These are phyloP conservation scores for Puccinia brachypodii DNA, from an alignment of 1,284 basidiomycete genomes.

Conservation along the genomic window DNA sequence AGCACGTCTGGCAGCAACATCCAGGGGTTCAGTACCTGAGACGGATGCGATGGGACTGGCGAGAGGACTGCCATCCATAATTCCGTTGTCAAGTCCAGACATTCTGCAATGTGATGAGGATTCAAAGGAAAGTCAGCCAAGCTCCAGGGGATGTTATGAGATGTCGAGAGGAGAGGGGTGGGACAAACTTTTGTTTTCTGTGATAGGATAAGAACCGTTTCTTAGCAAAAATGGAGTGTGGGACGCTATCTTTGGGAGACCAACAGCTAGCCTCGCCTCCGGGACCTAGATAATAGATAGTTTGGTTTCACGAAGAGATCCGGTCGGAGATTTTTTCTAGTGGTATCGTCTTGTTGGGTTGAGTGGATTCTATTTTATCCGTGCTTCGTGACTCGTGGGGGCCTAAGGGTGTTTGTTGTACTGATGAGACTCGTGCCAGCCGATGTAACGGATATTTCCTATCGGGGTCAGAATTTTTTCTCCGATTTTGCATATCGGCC, in stretches of 20 bases:
- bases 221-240: not conserved
- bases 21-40: slow-evolving; percentile 19
- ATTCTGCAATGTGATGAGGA: not conserved
- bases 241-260: not conserved
- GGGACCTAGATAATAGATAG: not conserved
- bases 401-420: not conserved
- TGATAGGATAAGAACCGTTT: not conserved
- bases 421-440: not conserved
- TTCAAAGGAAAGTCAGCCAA: not conserved
- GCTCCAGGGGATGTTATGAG: not conserved
- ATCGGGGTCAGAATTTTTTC: not conserved
- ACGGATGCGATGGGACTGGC: slow-evolving; percentile 30
- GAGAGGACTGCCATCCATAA: slow-evolving; percentile 14
- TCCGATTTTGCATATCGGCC: slow-evolving; percentile 6
- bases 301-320: not conserved
- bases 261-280: not conserved
- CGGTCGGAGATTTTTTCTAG: not conserved
- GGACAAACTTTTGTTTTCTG: not conserved
- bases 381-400: not conserved
- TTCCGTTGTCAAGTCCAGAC: slow-evolving; percentile 18
- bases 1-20: slow-evolving; percentile 47
- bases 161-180: not conserved
- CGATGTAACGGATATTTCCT: not conserved
- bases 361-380: not conserved
- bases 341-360: too few relatives aligned